These are phyloP conservation scores for Scutellaria baicalensis DNA, from an alignment of 257 asterid genomes.

Conservation along the genomic window DNA sequence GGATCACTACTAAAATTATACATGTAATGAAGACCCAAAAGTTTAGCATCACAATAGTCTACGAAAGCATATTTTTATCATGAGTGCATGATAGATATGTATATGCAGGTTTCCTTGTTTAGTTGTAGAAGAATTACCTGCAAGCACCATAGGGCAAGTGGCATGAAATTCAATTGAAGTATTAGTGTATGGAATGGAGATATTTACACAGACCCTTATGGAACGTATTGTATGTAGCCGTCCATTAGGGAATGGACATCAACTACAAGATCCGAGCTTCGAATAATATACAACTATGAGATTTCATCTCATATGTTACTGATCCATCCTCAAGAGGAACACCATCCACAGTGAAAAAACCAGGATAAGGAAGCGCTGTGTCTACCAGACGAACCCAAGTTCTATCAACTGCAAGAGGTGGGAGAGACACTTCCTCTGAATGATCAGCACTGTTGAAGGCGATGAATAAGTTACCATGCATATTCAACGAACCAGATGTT, in stretches of 20 bases:
- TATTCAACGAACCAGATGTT: slow-evolving; percentile 9
- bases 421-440: slow-evolving; percentile 48
- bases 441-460: slow-evolving; percentile 61
- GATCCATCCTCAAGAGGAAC: slow-evolving; percentile 33
- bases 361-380: slow-evolving; percentile 71
- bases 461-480: slow-evolving; percentile 44
- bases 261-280: slow-evolving; percentile 46
- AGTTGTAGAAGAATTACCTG: not conserved
- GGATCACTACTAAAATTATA: too few relatives aligned
- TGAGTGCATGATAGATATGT: not conserved
- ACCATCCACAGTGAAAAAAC: slow-evolving; percentile 54
- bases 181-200: not conserved
- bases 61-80: not conserved
- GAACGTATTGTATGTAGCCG: not conserved
- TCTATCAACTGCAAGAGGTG: slow-evolving; percentile 33
- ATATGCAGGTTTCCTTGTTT: not conserved
- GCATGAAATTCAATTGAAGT: not conserved
- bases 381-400: slow-evolving; percentile 72
- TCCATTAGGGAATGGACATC: slow-evolving; percentile 1
- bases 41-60: too few relatives aligned
- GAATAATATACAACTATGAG: slow-evolving; percentile 74
- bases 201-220: not conserved
- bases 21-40: too few relatives aligned
- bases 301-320: slow-evolving; percentile 49
- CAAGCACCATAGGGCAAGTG: not conserved